Base-by-base conservation (phyloP, 805 yeast species). In the Babjeviella inositovora region DNA sequence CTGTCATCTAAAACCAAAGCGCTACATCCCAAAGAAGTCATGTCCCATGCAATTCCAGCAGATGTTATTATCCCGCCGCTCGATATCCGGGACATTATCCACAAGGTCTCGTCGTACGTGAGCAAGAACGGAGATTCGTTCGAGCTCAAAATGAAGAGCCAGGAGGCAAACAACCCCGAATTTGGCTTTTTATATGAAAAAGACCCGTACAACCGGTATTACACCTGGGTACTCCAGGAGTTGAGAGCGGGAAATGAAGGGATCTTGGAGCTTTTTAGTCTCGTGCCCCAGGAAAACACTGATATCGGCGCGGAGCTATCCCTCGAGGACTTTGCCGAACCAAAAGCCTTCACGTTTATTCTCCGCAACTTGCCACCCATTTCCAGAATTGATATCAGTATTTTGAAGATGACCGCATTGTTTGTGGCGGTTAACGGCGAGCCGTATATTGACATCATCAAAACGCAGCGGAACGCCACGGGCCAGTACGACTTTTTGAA, bases 101-200 rank as follows among this genome's bases (percentile, higher is more conserved):
- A 65, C 23, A 77, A 74, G 37, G 77, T 93, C 0, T 82, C 74
- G 1, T 63, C 53, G 4, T 80, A 74, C 36, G 81, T 84, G 5
- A 33, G 48, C 14, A 55, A 75, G 30, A 76, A 80, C 37, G 94
- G 93, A 0, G 35, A 41, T 1, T 50, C 62, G 2, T 79, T 81
- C 45, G 90, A 73, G 35, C 50, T 51, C 7, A 50, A 75, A 23
- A 58, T 80, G 27, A 46, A 47, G 10, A 46, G 45, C 17, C 51
- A 47, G 17, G 70, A 70, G 31, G 42, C 50, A 9, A 41, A 47
- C 5, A 58, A 58, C 23, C 53, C 55, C 15, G 67, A 70, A 38
- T 79, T 82, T 42, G 50, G 62, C n/a, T 85, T 85, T 37, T 42
- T 84, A 5, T 41, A 54, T 11, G 55, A 53, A 1, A 51, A 46